Conservation (phyloP, 306 rosid genomes). For the Sophora flavescens region DNA sequence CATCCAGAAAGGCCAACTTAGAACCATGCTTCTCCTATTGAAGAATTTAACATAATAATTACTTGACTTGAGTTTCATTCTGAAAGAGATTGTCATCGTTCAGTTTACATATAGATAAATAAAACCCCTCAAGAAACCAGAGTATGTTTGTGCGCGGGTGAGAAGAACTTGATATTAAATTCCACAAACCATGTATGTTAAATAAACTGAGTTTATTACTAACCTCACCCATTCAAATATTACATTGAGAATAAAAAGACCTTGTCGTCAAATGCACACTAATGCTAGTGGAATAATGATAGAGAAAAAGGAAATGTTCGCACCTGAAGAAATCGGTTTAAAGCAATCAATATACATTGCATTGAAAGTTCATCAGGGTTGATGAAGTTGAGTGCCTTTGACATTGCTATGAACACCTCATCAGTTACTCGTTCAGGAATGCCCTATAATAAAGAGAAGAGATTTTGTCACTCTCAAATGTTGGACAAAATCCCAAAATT, state of each 20-base stretch:
- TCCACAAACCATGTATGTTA: constrained; percentile 18
- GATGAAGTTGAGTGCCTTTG: constrained; percentile 97
- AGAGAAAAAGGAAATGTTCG: constrained; percentile 37
- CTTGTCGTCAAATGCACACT: constrained; percentile 9
- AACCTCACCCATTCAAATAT: constrained; percentile 30
- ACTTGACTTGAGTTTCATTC: constrained; percentile 33
- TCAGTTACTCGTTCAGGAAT: constrained; percentile 91
- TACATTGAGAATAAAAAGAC: constrained; percentile 30
- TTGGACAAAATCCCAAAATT: too few species aligned
- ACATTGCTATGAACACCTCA: constrained; percentile 99
- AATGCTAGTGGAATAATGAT: background rate
- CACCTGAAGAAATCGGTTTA: constrained; percentile 98
- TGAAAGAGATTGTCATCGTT: background rate
- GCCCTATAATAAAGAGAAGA: constrained; percentile 64
- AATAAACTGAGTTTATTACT: constrained; percentile 28
- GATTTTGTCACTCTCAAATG: constrained; percentile 40
- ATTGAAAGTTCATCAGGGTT: constrained; percentile 99
- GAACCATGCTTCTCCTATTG: constrained; percentile 97
- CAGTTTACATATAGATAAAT: constrained; percentile 1
- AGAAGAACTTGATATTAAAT: constrained; percentile 13
- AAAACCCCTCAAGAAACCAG: background rate
- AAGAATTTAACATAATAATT: constrained; percentile 37
- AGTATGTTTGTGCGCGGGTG: background rate
- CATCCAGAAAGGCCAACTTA: constrained; percentile 99
- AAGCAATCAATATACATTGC: constrained; percentile 98